Percentiles rank a stretch among this genome's conserved stretches.
Conservation (phyloP, 768 basidiomycete genomes). For the Suillus cothurnatus region DNA sequence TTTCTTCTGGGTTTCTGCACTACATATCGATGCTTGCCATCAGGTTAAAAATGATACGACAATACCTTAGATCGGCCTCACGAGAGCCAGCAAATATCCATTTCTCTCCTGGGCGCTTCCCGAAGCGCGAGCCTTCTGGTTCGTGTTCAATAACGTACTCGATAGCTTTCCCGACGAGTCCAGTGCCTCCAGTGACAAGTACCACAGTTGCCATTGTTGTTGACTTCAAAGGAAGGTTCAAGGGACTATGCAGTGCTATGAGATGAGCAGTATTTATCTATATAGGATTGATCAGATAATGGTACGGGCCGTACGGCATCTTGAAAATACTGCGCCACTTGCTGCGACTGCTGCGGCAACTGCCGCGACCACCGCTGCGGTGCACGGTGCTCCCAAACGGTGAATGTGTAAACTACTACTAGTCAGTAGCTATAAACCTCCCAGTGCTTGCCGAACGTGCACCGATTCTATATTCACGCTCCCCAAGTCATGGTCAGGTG, state of each 20-base stretch:
- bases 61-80: constrained; percentile 84
- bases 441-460: too few species aligned
- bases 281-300: background rate
- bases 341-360: too few species aligned
- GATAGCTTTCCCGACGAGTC: constrained; percentile 87
- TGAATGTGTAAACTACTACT: too few species aligned
- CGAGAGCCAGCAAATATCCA: constrained; percentile 84
- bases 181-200: constrained; percentile 84
- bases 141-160: constrained; percentile 78
- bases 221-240: background rate
- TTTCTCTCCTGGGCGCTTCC: constrained; percentile 70
- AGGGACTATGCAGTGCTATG: background rate
- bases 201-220: constrained; percentile 46
- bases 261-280: constrained; percentile 8
- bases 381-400: too few species aligned
- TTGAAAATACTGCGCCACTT: too few species aligned
- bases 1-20: constrained; percentile 67
- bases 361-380: too few species aligned
- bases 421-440: too few species aligned
- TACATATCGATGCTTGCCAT: background rate
- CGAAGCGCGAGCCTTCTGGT: constrained; percentile 76
- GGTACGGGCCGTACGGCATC: too few species aligned
- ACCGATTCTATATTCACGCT: too few species aligned
- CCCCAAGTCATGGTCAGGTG: too few species aligned
- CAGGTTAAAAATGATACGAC: background rate